Base-by-base conservation (phyloP, 495 filamentous ascomycete genomes). In the Xylona heveae region DNA sequence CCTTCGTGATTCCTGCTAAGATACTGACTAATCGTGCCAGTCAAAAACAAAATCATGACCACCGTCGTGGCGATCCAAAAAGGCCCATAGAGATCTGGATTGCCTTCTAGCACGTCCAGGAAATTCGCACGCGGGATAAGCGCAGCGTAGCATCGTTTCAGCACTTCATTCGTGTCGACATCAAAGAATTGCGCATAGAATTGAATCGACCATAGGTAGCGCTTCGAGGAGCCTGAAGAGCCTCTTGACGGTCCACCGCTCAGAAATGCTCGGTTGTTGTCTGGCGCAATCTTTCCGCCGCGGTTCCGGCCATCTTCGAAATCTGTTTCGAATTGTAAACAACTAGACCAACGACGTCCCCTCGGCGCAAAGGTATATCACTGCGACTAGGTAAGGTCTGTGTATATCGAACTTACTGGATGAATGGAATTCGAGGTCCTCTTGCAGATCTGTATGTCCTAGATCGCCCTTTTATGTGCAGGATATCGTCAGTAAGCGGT, bases 31-130 rank as follows among this genome's bases (percentile, higher is more conserved):
- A 97, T 91, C 0, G 90, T 95, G 13, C 84, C 88, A 4, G 83
- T 83, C 37, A 97, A 48, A 52, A 97, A 97, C 24, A 97, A 59
- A 30, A 95, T 94, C 40, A 97, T 63, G 15, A 97, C 74, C 12
- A 97, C 90, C 2, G 88, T 94, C 1, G 88, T 95, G 7, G 90
- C 90, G 55, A 97, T 93, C 88, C 88, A 97, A 51, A 95, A 77
- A 3, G 88, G 88, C 1, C 74, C 74, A 58, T 97, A 97, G 34
- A 97, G 62, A 48, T 97, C 88, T 13, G 88, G 81, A 48, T 94
- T 93, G n/a, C 83, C 88, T 43, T 94, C 88, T 4, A 94, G 62
- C 21, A 94, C 77, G 45, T 97, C 88, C 36, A 97, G 70, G 53
- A 97, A 97, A 58, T 91, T 93, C 29, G 71, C 71, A 31, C 80